Base-by-base conservation (phyloP, 441 rosid species). In the Gossypium aridum region DNA sequence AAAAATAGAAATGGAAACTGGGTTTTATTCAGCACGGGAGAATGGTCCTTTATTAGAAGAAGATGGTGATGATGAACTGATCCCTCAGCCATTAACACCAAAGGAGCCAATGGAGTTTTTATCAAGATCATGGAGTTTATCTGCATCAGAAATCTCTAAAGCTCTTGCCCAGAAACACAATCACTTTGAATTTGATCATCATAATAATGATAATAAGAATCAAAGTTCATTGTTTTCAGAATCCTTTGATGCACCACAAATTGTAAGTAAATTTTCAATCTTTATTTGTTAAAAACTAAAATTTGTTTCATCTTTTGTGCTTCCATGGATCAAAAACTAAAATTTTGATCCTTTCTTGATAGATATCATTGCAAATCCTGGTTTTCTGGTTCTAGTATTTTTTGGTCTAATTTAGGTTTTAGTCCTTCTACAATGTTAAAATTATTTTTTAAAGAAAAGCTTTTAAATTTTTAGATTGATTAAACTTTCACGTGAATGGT, bases 21-120 rank as follows among this genome's bases (percentile, higher is more conserved):
- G 87, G 73, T 54, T 73, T 72, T 78, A 77, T 76, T 77, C 85
- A 64, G 79, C 77, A 80, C 76, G 91, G 88, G 84, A 84, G 70
- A 79, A 71, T 70, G 80, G 77, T 61, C 85, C 82, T 4, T 79
- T 82, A 23, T 62, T 66, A 37, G 92, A 89, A 53, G 94, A 88
- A 49, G 94, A 84, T 7, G 86, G 78, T 62, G 92, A 60, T 12
- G 37, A 84, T 60, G 17, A 86, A 7, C 76, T 73, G 75, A 84
- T 93, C 54, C 90, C 86, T 71, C 88, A 91, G 47, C 97, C 98
- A 31, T 87, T 89, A 73, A 92, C 93, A 39, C 98, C 96, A 1
- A 89, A 75, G 60, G 98, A 91, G 78, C 93, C 98, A 1, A 95
- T 95, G 95, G 99, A 95, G 88, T 95, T 91, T 80, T 78, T 95